Conservation (phyloP, 192 early-diverging fungal species). For the Coemansia sp. region DNA sequence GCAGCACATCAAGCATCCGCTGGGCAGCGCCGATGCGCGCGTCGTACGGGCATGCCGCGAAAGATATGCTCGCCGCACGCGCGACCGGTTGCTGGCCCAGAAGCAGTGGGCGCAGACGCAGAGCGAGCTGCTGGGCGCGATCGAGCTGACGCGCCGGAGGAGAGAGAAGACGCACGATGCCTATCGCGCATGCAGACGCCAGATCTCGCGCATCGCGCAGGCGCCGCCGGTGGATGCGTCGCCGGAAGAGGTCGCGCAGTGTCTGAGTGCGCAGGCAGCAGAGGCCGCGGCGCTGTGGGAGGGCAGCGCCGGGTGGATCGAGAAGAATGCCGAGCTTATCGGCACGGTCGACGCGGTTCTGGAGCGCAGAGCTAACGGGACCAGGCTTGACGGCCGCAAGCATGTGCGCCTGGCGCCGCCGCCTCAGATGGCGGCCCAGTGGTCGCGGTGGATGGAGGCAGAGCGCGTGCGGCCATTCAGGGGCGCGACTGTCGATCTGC, state of each 20-base stretch:
- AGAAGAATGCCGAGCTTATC: constrained; percentile 4
- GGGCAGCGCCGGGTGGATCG: constrained; percentile 32
- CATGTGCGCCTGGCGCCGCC: constrained; percentile 40
- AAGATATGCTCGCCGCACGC: constrained; percentile 30
- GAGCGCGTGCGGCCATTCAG: constrained; percentile 22
- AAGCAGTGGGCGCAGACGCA: constrained; percentile 21
- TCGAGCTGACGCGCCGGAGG: background rate
- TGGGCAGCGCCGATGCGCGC: background rate
- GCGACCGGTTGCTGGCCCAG: constrained; percentile 34
- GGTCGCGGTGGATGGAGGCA: constrained; percentile 40
- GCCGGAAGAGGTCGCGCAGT: constrained; percentile 12
- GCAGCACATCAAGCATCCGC: background rate
- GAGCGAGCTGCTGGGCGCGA: constrained; percentile 5
- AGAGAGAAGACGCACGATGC: constrained; percentile 8
- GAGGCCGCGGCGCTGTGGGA: constrained; percentile 35
- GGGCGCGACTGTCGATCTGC: constrained; percentile 30
- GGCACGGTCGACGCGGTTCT: constrained; percentile 23
- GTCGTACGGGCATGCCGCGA: constrained; percentile 9
- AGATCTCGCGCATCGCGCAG: constrained; percentile 3
- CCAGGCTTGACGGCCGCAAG: constrained; percentile 23
- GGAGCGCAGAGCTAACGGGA: constrained; percentile 26
- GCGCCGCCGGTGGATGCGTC: constrained; percentile 25
- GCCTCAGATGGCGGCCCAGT: constrained; percentile 30
- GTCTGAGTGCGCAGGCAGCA: constrained; percentile 10
- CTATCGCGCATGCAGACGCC: constrained; percentile 24